These are phyloP conservation scores for Tephrocybe rancida DNA, from an alignment of 768 basidiomycete species.

Conservation along the genomic window DNA sequence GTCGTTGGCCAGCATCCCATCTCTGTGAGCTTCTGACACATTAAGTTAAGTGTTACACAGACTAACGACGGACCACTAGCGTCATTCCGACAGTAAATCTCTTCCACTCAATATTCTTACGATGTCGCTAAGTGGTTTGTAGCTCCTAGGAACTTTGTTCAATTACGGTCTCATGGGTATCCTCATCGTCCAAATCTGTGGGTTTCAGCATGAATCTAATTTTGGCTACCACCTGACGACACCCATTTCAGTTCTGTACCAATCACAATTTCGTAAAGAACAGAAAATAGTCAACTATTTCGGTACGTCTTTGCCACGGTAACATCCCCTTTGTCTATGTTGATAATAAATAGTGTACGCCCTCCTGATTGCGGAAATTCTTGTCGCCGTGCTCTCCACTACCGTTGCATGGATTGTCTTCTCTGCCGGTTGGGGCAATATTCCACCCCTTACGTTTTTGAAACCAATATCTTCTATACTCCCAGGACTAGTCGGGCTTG, in stretches of 20 bases:
- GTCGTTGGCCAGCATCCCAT: not conserved
- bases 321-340: not conserved
- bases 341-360: constrained; percentile 11
- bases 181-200: constrained; percentile 15
- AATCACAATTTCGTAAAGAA: constrained; percentile 1
- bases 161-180: constrained; percentile 12
- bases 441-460: constrained; percentile 9
- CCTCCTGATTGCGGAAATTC: constrained; percentile 15
- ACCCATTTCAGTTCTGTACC: constrained; percentile 7
- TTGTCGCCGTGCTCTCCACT: constrained; percentile 23
- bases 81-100: not conserved
- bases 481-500: constrained; percentile 18
- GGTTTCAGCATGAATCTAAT: not conserved
- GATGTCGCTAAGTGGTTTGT: not conserved
- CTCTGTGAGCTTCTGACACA: not conserved
- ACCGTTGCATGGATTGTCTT: constrained; percentile 21
- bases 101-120: not conserved
- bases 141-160: constrained; percentile 17
- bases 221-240: too few relatives aligned
- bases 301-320: constrained; percentile 1
- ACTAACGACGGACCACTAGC: not conserved
- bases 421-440: constrained; percentile 21
- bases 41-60: too few relatives aligned
- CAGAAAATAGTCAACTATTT: constrained; percentile 7
- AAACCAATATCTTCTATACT: constrained; percentile 16